Evolutionary conservation across 2,329 filamentous ascomycete species (phyloP).

Genomic region (Beauveria caledonica): DNA sequence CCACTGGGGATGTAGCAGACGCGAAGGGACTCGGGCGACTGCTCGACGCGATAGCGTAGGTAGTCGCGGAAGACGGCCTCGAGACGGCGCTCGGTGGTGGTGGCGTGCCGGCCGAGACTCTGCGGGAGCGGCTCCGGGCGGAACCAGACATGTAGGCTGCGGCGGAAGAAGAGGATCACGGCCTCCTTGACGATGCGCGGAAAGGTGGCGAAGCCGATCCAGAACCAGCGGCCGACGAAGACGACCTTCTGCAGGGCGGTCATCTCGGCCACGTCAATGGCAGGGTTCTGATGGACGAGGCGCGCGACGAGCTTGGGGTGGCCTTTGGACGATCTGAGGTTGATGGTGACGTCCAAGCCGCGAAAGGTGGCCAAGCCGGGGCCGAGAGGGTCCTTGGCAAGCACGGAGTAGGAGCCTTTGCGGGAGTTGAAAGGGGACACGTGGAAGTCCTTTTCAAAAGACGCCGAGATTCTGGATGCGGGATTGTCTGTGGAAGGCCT

Average conservation of each 20-base stretch:
- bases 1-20: slow-evolving; percentile 49
- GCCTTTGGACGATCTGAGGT: slow-evolving; percentile 49
- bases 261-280: slow-evolving; percentile 42
- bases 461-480: slow-evolving; percentile 20
- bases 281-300: slow-evolving; percentile 43
- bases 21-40: slow-evolving; percentile 33
- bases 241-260: slow-evolving; percentile 29
- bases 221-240: slow-evolving; percentile 54
- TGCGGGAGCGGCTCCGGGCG: slow-evolving; percentile 52
- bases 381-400: slow-evolving; percentile 37
- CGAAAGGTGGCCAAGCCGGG: slow-evolving; percentile 28
- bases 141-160: slow-evolving; percentile 55
- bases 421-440: slow-evolving; percentile 67
- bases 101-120: slow-evolving; percentile 47
- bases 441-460: slow-evolving; percentile 65
- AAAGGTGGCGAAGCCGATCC: slow-evolving; percentile 58
- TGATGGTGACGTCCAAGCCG: slow-evolving; percentile 51
- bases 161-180: slow-evolving; percentile 44
- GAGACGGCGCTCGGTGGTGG: slow-evolving; percentile 37
- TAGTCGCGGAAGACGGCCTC: slow-evolving; percentile 42
- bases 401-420: slow-evolving; percentile 45
- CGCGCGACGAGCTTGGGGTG: slow-evolving; percentile 54
- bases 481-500: slow-evolving; percentile 18
- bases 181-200: slow-evolving; percentile 59
- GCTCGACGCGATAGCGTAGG: slow-evolving; percentile 39